phyloP scores from a whole-genome alignment of 176 grass and related monocot genomes.

The Aegilops speltoides region DNA sequence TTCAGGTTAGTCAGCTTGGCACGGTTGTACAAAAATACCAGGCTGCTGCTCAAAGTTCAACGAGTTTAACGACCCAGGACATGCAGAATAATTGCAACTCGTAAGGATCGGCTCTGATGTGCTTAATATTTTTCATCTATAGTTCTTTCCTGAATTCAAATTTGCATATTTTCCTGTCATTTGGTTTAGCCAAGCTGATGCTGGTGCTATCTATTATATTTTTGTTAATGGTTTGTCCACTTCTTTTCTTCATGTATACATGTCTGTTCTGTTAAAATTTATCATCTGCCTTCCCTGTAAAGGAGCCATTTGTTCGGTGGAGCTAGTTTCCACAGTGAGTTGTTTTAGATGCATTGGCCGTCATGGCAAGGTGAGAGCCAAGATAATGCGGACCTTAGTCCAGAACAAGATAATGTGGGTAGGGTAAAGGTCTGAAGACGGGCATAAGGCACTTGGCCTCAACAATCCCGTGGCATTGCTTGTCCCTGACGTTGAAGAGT shows the following conservation, averaged over 20 bases:
- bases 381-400: conserved; percentile 1
- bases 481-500: not conserved
- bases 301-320: conserved; percentile 4
- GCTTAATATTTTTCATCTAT: not conserved
- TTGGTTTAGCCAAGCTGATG: not conserved
- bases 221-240: conserved; percentile 18
- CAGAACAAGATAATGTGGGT: not conserved
- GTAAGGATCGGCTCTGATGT: conserved; percentile 51
- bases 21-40: conserved; percentile 88
- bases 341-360: not conserved
- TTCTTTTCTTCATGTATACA: not conserved
- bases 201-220: conserved; percentile 1
- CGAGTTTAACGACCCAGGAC: conserved; percentile 69
- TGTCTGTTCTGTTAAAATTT: conserved; percentile 18
- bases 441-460: not conserved
- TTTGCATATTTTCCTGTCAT: conserved; percentile 23
- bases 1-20: conserved; percentile 87
- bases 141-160: conserved; percentile 21
- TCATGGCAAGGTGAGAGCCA: not conserved
- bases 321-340: not conserved
- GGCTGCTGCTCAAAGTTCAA: conserved; percentile 71
- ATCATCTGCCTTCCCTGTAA: not conserved
- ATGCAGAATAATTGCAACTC: conserved; percentile 97
- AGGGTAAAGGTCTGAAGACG: not conserved
- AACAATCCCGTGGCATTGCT: no score